These are phyloP conservation scores for Penicillium oxalicum DNA, from an alignment of 2,329 filamentous ascomycete species.

Conservation along the genomic window DNA sequence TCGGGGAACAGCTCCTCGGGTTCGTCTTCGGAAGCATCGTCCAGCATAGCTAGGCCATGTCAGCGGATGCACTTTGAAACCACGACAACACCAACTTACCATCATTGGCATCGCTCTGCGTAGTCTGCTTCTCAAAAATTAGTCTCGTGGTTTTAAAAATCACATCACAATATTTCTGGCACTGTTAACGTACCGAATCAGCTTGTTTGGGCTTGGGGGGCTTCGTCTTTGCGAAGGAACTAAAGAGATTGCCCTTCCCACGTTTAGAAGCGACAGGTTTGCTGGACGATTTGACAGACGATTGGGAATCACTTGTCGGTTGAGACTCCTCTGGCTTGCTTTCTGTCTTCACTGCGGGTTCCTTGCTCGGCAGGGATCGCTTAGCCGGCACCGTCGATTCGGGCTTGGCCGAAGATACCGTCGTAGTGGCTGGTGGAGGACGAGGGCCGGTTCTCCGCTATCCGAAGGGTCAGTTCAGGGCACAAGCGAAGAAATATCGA, in stretches of 20 bases:
- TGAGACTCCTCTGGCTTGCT: conserved; percentile 18
- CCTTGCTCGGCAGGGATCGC: conserved; percentile 30
- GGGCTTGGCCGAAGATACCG: conserved; percentile 25
- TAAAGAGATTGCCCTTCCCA: conserved; percentile 63
- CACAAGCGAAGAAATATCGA: background rate
- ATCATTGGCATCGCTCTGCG: conserved; percentile 44
- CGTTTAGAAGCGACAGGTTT: conserved; percentile 50
- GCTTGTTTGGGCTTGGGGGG: conserved; percentile 50
- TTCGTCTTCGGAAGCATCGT: conserved; percentile 54
- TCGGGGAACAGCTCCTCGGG: conserved; percentile 47
- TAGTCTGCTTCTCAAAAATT: conserved; percentile 18
- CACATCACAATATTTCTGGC: too few relatives aligned
- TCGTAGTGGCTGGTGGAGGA: conserved; percentile 27
- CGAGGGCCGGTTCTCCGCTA: conserved; percentile 46
- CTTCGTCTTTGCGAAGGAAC: conserved; percentile 68
- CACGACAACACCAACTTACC: conserved; percentile 29
- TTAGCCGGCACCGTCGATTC: conserved; percentile 37
- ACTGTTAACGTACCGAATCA: conserved; percentile 32
- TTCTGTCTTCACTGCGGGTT: conserved; percentile 19
- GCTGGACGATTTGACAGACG: conserved; percentile 30
- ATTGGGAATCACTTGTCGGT: conserved; percentile 22
- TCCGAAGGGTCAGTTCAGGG: background rate
- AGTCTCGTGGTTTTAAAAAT: background rate
- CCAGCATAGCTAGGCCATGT: conserved; percentile 40
- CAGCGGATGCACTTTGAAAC: conserved; percentile 14